Percentiles rank a stretch among this genome's conserved stretches.
Conservation (phyloP, 1,284 basidiomycete genomes). For the Ganoderma leucocontextum region DNA sequence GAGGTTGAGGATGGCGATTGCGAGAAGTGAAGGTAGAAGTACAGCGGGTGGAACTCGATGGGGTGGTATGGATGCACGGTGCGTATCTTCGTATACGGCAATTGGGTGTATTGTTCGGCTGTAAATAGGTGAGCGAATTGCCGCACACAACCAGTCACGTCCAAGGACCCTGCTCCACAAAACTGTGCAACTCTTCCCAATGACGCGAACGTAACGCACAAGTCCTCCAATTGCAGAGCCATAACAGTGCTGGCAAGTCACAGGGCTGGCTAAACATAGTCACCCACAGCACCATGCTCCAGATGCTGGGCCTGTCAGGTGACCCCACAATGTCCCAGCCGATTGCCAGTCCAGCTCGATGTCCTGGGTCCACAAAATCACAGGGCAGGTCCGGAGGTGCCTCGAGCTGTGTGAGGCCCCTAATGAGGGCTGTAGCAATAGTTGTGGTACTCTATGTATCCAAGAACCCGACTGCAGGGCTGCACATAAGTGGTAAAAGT, state of each 20-base stretch:
- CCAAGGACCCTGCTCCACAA: background rate
- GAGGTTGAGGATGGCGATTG: slow-evolving; percentile 17
- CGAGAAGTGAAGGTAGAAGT: slow-evolving; percentile 45
- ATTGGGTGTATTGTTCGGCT: slow-evolving; percentile 32
- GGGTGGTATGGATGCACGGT: slow-evolving; percentile 25
- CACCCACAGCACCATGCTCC: slow-evolving; percentile 25
- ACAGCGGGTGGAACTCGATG: slow-evolving; percentile 43
- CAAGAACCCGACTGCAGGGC: slow-evolving; percentile 21
- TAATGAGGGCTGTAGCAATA: slow-evolving; percentile 7
- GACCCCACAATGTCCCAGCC: slow-evolving; percentile 25
- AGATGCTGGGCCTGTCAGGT: slow-evolving; percentile 20
- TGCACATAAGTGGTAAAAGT: slow-evolving; percentile 1
- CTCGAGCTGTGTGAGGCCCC: background rate
- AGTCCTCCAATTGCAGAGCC: background rate
- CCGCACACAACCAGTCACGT: background rate
- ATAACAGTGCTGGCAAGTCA: background rate
- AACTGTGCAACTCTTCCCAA: background rate
- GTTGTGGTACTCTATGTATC: slow-evolving; percentile 32
- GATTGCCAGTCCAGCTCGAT: slow-evolving; percentile 9
- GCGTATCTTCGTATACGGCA: slow-evolving; percentile 29
- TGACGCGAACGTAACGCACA: background rate
- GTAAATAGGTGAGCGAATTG: background rate
- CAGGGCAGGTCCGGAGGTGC: slow-evolving; percentile 17
- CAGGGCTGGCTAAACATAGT: slow-evolving; percentile 16
- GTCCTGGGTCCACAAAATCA: slow-evolving; percentile 21